Percentiles rank a stretch among this genome's conserved stretches.
Conservation (phyloP, 2,329 filamentous ascomycete species). For the Fusarium humuli region DNA sequence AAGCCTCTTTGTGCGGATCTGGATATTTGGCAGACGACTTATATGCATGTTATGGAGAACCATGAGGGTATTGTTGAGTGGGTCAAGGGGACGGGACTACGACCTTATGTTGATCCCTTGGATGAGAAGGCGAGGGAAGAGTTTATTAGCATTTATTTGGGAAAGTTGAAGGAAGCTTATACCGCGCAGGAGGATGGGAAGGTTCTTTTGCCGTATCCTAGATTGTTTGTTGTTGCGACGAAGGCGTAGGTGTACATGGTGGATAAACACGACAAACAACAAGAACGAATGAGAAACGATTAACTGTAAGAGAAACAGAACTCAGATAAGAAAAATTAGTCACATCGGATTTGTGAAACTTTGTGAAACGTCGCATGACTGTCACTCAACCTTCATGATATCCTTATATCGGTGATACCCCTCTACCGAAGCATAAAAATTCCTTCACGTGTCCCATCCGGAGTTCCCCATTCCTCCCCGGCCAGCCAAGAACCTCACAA, state of each 20-base stretch:
- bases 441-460: conserved; percentile 10
- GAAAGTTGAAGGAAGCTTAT: conserved; percentile 58
- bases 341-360: too few species aligned
- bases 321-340: too few species aligned
- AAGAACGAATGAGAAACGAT: neutral
- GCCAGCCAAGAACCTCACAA: neutral
- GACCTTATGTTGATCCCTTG: conserved; percentile 65
- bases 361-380: neutral
- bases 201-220: conserved; percentile 66
- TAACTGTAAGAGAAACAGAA: neutral
- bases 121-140: conserved; percentile 52
- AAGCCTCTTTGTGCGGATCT: conserved; percentile 56
- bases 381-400: neutral
- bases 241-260: conserved; percentile 5
- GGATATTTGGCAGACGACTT: conserved; percentile 66
- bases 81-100: conserved; percentile 68
- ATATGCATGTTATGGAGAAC: conserved; percentile 62
- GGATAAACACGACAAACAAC: neutral
- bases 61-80: conserved; percentile 67
- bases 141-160: conserved; percentile 62
- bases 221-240: conserved; percentile 65
- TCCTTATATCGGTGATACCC: neutral
- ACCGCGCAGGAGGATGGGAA: conserved; percentile 60
- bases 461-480: conserved; percentile 34
- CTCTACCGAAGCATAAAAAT: neutral